phyloP scores from a whole-genome alignment of 1,284 basidiomycete genomes.

The Termitomyces sp. region DNA sequence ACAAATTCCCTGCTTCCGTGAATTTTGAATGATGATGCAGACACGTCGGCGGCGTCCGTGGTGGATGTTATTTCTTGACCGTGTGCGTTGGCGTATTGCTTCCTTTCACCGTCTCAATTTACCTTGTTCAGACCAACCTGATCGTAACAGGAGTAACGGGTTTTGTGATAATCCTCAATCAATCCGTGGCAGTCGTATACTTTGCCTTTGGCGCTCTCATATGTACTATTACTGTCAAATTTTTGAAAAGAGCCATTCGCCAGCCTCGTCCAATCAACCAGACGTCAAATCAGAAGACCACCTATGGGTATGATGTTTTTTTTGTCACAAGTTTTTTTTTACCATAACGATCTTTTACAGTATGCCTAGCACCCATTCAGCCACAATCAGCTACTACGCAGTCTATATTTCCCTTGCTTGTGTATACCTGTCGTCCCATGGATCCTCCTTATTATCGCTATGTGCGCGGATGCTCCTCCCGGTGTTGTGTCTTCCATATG shows the following conservation, averaged over 20 bases:
- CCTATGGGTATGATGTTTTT: slow-evolving; percentile 23
- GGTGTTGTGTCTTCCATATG: slow-evolving; percentile 50
- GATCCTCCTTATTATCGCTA: slow-evolving; percentile 30
- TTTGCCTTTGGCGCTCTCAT: slow-evolving; percentile 61
- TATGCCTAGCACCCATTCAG: slow-evolving; percentile 89
- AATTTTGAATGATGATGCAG: not conserved
- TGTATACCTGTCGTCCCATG: slow-evolving; percentile 46
- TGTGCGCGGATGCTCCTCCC: slow-evolving; percentile 37
- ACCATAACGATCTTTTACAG: slow-evolving; percentile 30
- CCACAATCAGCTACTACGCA: slow-evolving; percentile 68
- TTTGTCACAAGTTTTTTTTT: not conserved
- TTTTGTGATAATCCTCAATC: slow-evolving; percentile 55
- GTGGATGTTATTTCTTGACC: slow-evolving; percentile 30
- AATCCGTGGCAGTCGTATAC: slow-evolving; percentile 64
- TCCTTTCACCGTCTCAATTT: not conserved
- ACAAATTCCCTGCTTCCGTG: not conserved
- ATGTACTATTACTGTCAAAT: slow-evolving; percentile 63
- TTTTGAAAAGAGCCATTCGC: slow-evolving; percentile 60
- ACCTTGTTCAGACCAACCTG: slow-evolving; percentile 32
- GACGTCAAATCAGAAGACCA: slow-evolving; percentile 34
- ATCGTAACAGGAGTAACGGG: slow-evolving; percentile 58
- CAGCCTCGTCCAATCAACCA: slow-evolving; percentile 61
- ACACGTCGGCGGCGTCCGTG: not conserved
- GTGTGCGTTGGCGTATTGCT: slow-evolving; percentile 19
- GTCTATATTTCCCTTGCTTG: slow-evolving; percentile 63